A percentile compares a stretch with the other conserved stretches of the same genome.
Evolutionary conservation across 306 rosid species (phyloP).

Genomic region (Luffa acutangula): DNA sequence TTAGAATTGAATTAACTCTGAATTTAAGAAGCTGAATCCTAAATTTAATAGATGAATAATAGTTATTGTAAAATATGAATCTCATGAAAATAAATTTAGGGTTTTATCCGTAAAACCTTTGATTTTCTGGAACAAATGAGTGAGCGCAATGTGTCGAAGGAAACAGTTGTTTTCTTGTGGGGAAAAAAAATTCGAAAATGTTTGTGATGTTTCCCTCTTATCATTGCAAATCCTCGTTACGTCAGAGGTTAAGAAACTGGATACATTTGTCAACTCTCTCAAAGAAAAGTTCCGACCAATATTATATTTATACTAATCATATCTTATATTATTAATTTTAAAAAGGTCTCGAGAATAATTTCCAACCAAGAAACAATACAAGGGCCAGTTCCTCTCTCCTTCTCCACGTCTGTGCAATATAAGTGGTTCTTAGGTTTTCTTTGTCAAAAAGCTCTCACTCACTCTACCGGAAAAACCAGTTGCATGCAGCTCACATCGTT

Average conservation of each 20-base stretch:
- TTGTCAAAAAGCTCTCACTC: not conserved
- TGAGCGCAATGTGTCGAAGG: not conserved
- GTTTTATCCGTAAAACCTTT: not conserved
- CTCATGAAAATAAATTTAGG: not conserved
- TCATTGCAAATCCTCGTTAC: not conserved
- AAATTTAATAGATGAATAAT: not conserved
- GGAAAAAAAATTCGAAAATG: not conserved
- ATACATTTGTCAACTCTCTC: not conserved
- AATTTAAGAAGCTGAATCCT: not conserved
- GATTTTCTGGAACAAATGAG: not conserved
- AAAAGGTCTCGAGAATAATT: not conserved
- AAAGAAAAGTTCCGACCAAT: not conserved
- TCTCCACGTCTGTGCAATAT: not conserved
- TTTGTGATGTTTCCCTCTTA: not conserved
- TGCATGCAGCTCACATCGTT: not conserved
- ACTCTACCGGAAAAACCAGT: not conserved
- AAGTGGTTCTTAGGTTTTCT: not conserved
- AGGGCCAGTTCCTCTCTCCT: not conserved
- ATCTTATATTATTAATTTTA: not conserved
- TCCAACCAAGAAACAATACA: too few relatives aligned
- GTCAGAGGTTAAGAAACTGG: not conserved
- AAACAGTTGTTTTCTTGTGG: not conserved
- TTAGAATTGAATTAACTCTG: too few relatives aligned
- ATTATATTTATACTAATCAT: not conserved
- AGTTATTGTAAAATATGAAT: too few relatives aligned